These are phyloP conservation scores for Cladosporium cucumerinum DNA, from an alignment of 2,329 filamentous ascomycete genomes.

Conservation along the genomic window DNA sequence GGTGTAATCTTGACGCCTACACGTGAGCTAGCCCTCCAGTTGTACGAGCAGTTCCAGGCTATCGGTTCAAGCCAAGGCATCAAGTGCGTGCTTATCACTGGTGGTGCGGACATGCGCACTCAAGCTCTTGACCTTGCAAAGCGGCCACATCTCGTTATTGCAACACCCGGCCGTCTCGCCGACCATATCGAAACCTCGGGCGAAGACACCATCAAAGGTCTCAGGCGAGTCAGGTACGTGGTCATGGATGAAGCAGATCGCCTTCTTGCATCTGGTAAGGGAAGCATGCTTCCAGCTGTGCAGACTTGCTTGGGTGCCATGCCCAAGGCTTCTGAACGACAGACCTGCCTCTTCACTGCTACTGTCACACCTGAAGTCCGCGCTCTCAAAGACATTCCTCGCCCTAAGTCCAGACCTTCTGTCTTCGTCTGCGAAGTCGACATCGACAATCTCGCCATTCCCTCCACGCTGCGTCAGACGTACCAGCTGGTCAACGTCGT, in stretches of 20 bases:
- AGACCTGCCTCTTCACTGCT: slow-evolving; percentile 93
- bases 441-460: slow-evolving; percentile 68
- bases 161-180: slow-evolving; percentile 86
- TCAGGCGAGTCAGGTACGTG: slow-evolving; percentile 76
- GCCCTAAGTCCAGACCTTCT: slow-evolving; percentile 65
- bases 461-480: slow-evolving; percentile 74
- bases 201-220: slow-evolving; percentile 79
- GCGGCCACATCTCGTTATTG: slow-evolving; percentile 87
- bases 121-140: slow-evolving; percentile 82
- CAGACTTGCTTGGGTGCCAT: slow-evolving; percentile 81
- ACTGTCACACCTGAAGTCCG: slow-evolving; percentile 91
- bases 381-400: slow-evolving; percentile 69
- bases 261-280: slow-evolving; percentile 69
- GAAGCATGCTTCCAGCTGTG: slow-evolving; percentile 92
- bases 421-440: slow-evolving; percentile 89
- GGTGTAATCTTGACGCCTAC: slow-evolving; percentile 86
- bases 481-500: slow-evolving; percentile 87
- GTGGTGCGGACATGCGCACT: slow-evolving; percentile 85
- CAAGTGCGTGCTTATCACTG: slow-evolving; percentile 85
- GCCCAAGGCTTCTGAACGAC: slow-evolving; percentile 72
- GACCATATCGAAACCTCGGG: slow-evolving; percentile 92
- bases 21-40: slow-evolving; percentile 88
- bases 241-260: slow-evolving; percentile 96
- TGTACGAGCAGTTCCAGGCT: slow-evolving; percentile 92
- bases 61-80: slow-evolving; percentile 84